Percentiles rank a stretch among this genome's conserved stretches.
These are phyloP conservation scores for Suillus hirtellus DNA, from an alignment of 768 basidiomycete species.

Conservation along the genomic window DNA sequence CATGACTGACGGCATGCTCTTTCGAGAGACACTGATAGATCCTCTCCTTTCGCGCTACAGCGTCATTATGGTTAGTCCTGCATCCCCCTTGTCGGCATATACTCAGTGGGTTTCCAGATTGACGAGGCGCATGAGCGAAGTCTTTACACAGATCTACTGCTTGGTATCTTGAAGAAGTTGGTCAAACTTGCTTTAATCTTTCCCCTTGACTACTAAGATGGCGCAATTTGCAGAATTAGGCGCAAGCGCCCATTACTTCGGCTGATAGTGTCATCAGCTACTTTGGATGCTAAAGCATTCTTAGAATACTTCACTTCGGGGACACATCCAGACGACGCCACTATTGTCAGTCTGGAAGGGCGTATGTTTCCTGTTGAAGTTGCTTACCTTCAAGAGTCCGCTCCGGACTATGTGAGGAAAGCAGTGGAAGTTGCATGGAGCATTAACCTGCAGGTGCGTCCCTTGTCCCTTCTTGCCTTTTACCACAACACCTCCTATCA, in stretches of 20 bases:
- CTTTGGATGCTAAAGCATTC: constrained; percentile 89
- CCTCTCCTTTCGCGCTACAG: constrained; percentile 91
- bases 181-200: constrained; percentile 18
- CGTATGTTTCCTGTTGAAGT: constrained; percentile 95
- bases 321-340: constrained; percentile 65
- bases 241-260: constrained; percentile 88
- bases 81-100: not conserved
- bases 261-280: constrained; percentile 93
- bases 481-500: not conserved
- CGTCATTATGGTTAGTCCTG: constrained; percentile 80
- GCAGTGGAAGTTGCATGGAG: constrained; percentile 86
- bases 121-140: constrained; percentile 98
- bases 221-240: constrained; percentile 63
- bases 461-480: not conserved
- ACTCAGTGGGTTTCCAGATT: constrained; percentile 50
- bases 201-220: constrained; percentile 2
- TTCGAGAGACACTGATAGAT: constrained; percentile 90
- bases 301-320: constrained; percentile 82
- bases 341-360: constrained; percentile 89
- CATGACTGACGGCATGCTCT: constrained; percentile 98
- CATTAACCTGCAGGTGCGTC: constrained; percentile 70
- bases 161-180: constrained; percentile 93
- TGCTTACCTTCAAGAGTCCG: constrained; percentile 79
- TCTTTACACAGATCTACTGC: constrained; percentile 90
- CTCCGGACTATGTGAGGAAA: constrained; percentile 75